Base-by-base conservation (phyloP, 2,329 filamentous ascomycete genomes). In the Fusarium scirpi region DNA sequence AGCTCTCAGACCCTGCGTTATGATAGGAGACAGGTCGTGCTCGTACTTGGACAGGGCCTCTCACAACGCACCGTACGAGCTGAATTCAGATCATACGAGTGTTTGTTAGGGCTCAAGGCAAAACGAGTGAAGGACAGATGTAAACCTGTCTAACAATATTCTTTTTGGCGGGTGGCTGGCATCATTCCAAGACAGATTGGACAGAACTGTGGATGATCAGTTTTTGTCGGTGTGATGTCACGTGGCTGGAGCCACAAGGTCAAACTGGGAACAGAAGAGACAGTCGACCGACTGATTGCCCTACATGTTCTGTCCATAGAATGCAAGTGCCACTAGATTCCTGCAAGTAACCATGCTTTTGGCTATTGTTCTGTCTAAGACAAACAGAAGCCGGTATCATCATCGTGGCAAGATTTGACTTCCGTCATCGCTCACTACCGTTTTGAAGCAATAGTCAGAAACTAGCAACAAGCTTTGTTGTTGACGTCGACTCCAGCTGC, bases 191-290 rank as follows among this genome's bases (percentile, higher is more conserved):
- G 53, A 63, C 20, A 61, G 45, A 47, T 12, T 29, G 34, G 41
- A 18, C 49, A 25, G 25, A 47, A 53, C 53, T 49, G 46, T 65
- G 69, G 60, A 63, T 63, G 65, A 70, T 62, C 46, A 58, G 55
- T 58, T 71, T 66, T 58, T 69, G 69, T 74, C 73, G 73, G 73
- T 75, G 73, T 75, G 73, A 70, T 71, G 73, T 75, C 73, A 75
- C 73, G 73, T 75, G 73, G 73, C 67, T 64, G 58, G 54, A 62
- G 55, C 52, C 29, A 53, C 51, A 25, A 34, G 45, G 13, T 34
- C 48, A 47, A 58, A 44, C 47, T 44, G 52, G 52, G 46, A 59
- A 44, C 25, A 61, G 56, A 61, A 66, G 65, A 68, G 47, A 63
- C 63, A 70, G 20, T 24, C 43, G 34, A 61, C 54, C 27, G 43